Evolutionary conservation across 208 protist genomes (phyloP).

Genomic region (Wallacemonas sp.): DNA sequence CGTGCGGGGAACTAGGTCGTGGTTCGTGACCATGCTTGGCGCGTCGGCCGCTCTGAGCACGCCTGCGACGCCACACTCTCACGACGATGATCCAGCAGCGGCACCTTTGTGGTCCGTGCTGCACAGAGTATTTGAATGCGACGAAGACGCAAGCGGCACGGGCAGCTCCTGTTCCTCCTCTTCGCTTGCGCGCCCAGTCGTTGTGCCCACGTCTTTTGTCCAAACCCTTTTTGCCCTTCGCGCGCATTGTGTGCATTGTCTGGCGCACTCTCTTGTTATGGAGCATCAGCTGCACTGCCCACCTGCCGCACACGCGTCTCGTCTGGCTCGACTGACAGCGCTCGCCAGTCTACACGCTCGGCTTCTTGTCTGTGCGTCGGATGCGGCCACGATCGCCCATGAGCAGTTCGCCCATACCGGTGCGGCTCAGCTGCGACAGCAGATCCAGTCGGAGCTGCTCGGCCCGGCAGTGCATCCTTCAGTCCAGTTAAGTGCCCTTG

Average conservation of each 20-base stretch:
- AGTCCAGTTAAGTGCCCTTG: constrained; percentile 33
- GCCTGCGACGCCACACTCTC: not conserved
- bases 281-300: too few relatives aligned
- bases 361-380: constrained; percentile 1
- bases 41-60: not conserved
- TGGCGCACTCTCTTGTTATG: not conserved
- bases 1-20: not conserved
- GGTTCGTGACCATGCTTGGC: not conserved
- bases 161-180: not conserved
- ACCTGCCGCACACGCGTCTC: too few relatives aligned
- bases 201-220: not conserved
- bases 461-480: constrained; percentile 20
- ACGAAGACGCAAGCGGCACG: not conserved
- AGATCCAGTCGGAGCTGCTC: not conserved
- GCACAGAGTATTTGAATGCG: not conserved
- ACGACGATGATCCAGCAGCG: not conserved
- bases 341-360: not conserved
- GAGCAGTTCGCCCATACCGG: not conserved
- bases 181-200: not conserved
- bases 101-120: not conserved
- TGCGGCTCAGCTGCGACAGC: not conserved
- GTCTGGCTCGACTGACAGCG: not conserved
- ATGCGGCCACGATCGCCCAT: constrained; percentile 2
- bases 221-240: not conserved
- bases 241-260: not conserved